Evolutionary conservation across 106 monocot species (phyloP).

Genomic region (Dendrobium catenatum): DNA sequence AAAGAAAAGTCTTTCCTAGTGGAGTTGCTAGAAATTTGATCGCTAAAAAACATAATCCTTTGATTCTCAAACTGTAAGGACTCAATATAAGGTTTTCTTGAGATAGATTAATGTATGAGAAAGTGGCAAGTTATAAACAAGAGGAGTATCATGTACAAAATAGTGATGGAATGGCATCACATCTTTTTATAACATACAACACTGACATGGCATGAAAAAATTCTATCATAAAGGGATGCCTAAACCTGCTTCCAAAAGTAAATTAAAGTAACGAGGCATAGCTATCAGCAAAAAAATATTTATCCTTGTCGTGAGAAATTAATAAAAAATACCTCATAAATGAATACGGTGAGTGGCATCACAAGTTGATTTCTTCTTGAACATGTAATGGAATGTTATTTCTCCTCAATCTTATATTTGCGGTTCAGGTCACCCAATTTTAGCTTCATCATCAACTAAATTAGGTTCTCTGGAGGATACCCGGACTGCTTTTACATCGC

Average conservation of each 20-base stretch:
- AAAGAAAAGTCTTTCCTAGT: too few relatives aligned
- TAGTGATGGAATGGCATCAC: too few relatives aligned
- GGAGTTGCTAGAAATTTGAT: too few relatives aligned
- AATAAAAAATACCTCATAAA: background rate
- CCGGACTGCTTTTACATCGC: constrained; percentile 7
- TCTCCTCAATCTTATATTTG: background rate
- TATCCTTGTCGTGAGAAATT: background rate
- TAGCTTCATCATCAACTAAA: constrained; percentile 23
- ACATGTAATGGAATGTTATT: background rate
- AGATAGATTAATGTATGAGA: too few relatives aligned
- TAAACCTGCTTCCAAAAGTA: background rate
- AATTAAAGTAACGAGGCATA: background rate
- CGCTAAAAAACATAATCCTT: too few relatives aligned
- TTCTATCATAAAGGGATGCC: too few relatives aligned
- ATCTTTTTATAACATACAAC: too few relatives aligned
- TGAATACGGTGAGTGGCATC: background rate
- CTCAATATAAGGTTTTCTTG: too few relatives aligned
- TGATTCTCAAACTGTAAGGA: too few relatives aligned
- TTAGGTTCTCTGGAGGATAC: constrained; percentile 14
- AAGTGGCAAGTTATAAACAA: too few relatives aligned
- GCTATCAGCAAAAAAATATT: background rate
- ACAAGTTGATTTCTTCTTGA: background rate
- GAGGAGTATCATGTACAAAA: too few relatives aligned
- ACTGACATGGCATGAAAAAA: too few relatives aligned
- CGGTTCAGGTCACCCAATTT: background rate